phyloP scores from a whole-genome alignment of 805 yeast species.

The Pichia nakasei region DNA sequence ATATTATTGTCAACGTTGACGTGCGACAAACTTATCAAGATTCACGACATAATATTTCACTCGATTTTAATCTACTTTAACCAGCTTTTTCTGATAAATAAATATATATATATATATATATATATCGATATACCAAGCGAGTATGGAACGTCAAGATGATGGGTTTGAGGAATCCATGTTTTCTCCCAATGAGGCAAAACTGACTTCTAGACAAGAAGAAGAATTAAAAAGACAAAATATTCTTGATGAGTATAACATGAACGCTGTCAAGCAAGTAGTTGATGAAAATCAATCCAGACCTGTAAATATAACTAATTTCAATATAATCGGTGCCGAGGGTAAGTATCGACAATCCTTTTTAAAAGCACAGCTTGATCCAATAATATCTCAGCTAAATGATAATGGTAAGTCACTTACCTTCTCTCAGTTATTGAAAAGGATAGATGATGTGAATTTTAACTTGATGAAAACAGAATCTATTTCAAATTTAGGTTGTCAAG shows the following conservation, averaged over 20 bases:
- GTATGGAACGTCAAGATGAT: not conserved
- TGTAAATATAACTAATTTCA: conserved; percentile 34
- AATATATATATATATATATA: too few species aligned
- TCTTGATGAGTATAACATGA: conserved; percentile 8
- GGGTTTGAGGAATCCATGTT: conserved; percentile 2
- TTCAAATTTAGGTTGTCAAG: conserved; percentile 31
- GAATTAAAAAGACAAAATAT: conserved; percentile 2
- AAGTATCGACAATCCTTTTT: conserved; percentile 39
- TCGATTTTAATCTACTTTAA: too few species aligned
- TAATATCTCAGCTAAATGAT: conserved; percentile 21
- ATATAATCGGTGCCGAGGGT: conserved; percentile 37
- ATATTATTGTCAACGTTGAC: too few species aligned
- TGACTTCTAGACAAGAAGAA: not conserved
- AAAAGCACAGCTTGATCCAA: conserved; percentile 37
- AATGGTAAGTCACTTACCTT: conserved; percentile 30
- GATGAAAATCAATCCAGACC: conserved; percentile 31
- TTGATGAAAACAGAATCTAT: conserved; percentile 36
- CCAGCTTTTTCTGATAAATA: too few species aligned
- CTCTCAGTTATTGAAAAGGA: conserved; percentile 28
- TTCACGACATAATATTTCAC: not conserved
- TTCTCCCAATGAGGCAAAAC: not conserved
- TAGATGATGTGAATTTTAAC: conserved; percentile 37
- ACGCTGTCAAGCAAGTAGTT: conserved; percentile 14
- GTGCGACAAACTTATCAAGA: too few species aligned
- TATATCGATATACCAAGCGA: too few species aligned